Base-by-base conservation (phyloP, 768 basidiomycete genomes). In the Mycena maculata region DNA sequence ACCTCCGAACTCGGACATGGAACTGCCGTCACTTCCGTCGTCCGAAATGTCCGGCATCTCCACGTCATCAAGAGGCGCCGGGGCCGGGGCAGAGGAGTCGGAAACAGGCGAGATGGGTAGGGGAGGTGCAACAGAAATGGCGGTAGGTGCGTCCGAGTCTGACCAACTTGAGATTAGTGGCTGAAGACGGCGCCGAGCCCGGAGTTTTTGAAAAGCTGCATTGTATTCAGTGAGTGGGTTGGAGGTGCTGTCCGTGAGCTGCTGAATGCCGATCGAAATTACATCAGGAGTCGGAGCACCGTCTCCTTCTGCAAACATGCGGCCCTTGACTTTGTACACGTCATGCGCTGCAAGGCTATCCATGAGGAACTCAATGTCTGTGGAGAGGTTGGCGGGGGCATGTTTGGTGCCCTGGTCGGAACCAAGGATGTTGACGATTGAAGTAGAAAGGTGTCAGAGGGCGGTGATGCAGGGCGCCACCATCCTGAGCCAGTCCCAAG, bases 401-500 rank as follows among this genome's bases (percentile, higher is more conserved):
- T 63, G 62, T n/a, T 63, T 63, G 20, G 45, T 56, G 2, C 62
- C 62, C n/a, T 63, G 62, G 30, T 57, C 54, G 22, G 62, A 56
- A 5, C 62, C 54, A 16, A 63, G 62, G 15, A 41, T 25, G n/a
- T 38, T 38, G 4, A 23, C 23, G 33, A 33, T 58, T 1, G 20
- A 33, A 2, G 45, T 49, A 8, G 58, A 48, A 25, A 68, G 55
- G 16, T 68, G 50, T 1, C 60, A 64, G 23, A 72, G 64, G 13
- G 54, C 53, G 7, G 25, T 48, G n/a, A 72, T 48, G 39, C 76
- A 77, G 0, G 77, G 78, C 0, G 76, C 55, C 4, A 79, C 68
- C 60, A 69, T 76, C 0, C 16, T 54, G 0, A 78, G 73, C 78
- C 77, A 79, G 22, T 78, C 75, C 76, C 76, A 78, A 3, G 78